Conservation (phyloP, 106 monocot species). For the Allium sativum region DNA sequence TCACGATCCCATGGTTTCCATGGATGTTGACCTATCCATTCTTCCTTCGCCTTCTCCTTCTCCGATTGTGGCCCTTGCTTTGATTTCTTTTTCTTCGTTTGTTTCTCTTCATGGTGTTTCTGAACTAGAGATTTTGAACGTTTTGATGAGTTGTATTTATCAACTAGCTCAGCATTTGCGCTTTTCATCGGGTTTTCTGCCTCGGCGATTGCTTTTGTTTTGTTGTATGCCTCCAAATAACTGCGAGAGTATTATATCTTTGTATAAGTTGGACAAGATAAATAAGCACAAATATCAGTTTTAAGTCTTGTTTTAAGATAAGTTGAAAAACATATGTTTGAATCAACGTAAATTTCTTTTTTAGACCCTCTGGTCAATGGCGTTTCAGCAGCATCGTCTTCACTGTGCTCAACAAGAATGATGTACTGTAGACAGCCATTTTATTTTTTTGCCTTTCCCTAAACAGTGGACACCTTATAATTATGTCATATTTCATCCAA, state of each 20-base stretch:
- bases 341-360: no score
- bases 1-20: slow-evolving; percentile 98
- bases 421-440: no score
- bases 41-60: slow-evolving; percentile 43
- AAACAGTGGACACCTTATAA: no score
- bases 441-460: no score
- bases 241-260: slow-evolving; percentile 20
- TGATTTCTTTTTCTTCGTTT: slow-evolving; percentile 16
- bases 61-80: not conserved
- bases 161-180: slow-evolving; percentile 59
- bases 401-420: no score
- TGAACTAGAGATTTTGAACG: slow-evolving; percentile 55
- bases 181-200: slow-evolving; percentile 29
- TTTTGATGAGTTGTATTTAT: slow-evolving; percentile 72
- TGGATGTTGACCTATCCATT: slow-evolving; percentile 78
- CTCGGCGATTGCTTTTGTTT: slow-evolving; percentile 46
- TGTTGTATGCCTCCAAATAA: slow-evolving; percentile 82
- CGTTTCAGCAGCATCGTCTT: no score
- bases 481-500: no score
- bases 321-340: no score
- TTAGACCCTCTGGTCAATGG: no score
- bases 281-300: no score
- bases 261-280: not conserved
- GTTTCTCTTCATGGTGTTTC: slow-evolving; percentile 60
- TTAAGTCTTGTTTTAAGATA: no score